Percentiles rank a stretch among this genome's conserved stretches.
phyloP scores from a whole-genome alignment of 805 yeast genomes.

The Pichia paraexigua region DNA sequence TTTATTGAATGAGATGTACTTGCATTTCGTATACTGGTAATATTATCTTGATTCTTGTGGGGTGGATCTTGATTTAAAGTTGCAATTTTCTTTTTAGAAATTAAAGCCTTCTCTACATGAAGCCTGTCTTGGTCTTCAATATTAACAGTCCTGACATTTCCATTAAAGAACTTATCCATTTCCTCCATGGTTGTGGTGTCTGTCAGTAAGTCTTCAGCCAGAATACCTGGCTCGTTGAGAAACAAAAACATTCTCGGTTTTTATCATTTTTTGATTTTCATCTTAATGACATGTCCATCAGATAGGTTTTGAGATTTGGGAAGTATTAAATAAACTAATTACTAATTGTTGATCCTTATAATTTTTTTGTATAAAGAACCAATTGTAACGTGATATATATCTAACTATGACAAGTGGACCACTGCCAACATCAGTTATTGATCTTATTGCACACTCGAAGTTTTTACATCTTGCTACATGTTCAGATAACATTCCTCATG shows the following conservation, averaged over 20 bases:
- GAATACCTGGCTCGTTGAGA: background rate
- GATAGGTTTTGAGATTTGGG: background rate
- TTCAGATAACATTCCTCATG: conserved; percentile 63
- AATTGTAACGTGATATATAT: background rate
- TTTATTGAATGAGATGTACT: background rate
- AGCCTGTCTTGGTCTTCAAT: background rate
- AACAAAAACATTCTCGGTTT: background rate
- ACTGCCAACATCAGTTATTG: conserved; percentile 29
- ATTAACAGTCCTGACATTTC: background rate
- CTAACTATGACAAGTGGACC: conserved; percentile 13
- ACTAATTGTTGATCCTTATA: background rate
- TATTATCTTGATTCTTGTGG: background rate
- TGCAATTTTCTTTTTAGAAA: background rate
- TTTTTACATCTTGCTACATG: conserved; percentile 84
- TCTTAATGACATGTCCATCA: background rate
- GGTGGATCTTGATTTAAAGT: background rate
- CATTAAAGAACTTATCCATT: background rate
- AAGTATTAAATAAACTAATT: background rate
- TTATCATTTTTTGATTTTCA: background rate
- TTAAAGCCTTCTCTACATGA: background rate
- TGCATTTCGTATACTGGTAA: background rate
- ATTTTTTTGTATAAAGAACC: background rate
- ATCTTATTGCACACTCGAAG: conserved; percentile 50
- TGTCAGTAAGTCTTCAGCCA: background rate
- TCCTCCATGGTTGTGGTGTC: background rate